phyloP scores from a whole-genome alignment of 148 eudicot species.

The Heliamphora exappendiculata region DNA sequence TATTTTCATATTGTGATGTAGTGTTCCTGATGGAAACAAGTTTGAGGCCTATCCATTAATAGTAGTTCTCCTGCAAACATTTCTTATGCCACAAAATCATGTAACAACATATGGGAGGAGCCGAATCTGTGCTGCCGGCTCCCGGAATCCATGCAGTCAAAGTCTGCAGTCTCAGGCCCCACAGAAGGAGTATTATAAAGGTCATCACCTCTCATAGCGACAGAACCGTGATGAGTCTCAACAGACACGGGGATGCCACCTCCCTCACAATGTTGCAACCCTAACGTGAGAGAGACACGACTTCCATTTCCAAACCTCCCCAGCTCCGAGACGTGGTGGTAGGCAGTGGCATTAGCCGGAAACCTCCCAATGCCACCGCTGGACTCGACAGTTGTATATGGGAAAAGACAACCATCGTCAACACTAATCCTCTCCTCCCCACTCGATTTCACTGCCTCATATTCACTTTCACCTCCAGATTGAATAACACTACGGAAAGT shows the following conservation, averaged over 20 bases:
- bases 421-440: constrained; percentile 6
- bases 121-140: constrained; percentile 20
- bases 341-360: constrained; percentile 7
- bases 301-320: constrained; percentile 19
- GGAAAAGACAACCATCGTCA: constrained; percentile 10
- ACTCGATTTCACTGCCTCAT: constrained; percentile 5
- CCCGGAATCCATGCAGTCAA: constrained; percentile 17
- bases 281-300: constrained; percentile 22
- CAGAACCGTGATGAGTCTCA: constrained; percentile 14
- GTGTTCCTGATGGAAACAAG: not conserved
- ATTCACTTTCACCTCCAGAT: constrained; percentile 8
- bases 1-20: not conserved
- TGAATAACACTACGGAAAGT: not conserved
- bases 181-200: constrained; percentile 15
- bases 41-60: not conserved
- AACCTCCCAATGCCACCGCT: not conserved
- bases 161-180: constrained; percentile 11
- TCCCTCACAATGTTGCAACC: constrained; percentile 24
- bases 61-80: not conserved
- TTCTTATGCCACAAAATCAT: constrained; percentile 24
- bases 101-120: constrained; percentile 22
- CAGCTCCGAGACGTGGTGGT: constrained; percentile 16
- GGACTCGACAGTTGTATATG: not conserved
- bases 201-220: constrained; percentile 7
- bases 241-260: constrained; percentile 13